These are phyloP conservation scores for Lasiosphaeriaceae sp. DNA, from an alignment of 495 filamentous ascomycete species.

Conservation along the genomic window DNA sequence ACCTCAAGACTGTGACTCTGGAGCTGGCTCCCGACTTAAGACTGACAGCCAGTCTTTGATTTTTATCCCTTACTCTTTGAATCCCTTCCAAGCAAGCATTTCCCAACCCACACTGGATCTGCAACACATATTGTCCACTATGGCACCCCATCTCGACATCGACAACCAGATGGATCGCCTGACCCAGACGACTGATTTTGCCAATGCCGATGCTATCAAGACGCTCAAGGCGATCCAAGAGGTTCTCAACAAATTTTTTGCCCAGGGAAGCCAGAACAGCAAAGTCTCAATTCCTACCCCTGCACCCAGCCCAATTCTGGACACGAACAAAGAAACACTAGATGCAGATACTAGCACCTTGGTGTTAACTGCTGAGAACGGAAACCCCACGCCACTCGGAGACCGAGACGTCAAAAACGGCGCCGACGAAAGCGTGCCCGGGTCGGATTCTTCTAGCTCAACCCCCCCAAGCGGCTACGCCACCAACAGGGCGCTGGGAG, in stretches of 20 bases:
- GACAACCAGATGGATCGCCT: neutral
- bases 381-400: too few relatives aligned
- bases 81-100: too few relatives aligned
- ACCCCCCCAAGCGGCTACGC: too few relatives aligned
- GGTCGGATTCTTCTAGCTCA: too few relatives aligned
- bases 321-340: neutral
- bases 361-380: too few relatives aligned
- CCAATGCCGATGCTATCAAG: constrained; percentile 10
- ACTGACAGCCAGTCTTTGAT: too few relatives aligned
- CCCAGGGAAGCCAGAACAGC: neutral
- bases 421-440: too few relatives aligned
- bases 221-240: constrained; percentile 13
- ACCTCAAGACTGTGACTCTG: too few relatives aligned
- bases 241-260: constrained; percentile 11
- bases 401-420: too few relatives aligned
- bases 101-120: neutral
- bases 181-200: neutral
- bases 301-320: neutral
- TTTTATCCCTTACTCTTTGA: too few relatives aligned
- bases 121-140: neutral
- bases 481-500: too few relatives aligned
- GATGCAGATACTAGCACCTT: neutral
- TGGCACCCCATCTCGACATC: constrained; percentile 7
- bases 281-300: neutral
- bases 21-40: too few relatives aligned